Conservation (phyloP, 345 rosid genomes). For the Populus tremula region DNA sequence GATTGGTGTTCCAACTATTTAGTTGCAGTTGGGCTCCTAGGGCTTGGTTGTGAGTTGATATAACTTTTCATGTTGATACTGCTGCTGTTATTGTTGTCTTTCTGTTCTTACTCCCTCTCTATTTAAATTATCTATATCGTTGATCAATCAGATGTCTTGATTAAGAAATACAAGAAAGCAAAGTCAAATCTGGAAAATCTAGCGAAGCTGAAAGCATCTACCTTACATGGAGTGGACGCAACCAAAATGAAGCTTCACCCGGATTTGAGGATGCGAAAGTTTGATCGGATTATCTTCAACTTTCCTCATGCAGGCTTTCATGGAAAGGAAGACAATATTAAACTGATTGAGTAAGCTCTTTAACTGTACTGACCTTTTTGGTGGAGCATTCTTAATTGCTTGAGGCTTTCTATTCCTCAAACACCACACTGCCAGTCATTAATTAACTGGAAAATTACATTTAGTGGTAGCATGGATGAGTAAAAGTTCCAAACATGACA, state of each 20-base stretch:
- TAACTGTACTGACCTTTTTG: neutral
- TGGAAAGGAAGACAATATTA: constrained; percentile 34
- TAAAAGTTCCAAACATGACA: neutral
- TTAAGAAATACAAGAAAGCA: constrained; percentile 42
- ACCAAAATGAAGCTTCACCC: constrained; percentile 37
- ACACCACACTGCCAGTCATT: neutral
- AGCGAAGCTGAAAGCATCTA: constrained; percentile 36
- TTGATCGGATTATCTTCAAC: constrained; percentile 50
- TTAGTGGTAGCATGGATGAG: neutral
- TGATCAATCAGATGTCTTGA: constrained; percentile 27
- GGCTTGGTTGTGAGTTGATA: too few species aligned
- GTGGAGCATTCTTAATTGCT: too few species aligned
- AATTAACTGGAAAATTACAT: neutral
- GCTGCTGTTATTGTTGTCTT: neutral
- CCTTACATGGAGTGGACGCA: constrained; percentile 54
- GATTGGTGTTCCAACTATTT: too few species aligned
- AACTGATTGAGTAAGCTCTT: constrained; percentile 31
- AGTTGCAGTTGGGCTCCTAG: too few species aligned
- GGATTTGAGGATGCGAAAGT: constrained; percentile 33
- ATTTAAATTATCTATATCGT: neutral
- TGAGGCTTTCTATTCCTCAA: too few species aligned
- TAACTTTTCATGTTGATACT: too few species aligned
- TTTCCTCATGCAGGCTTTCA: constrained; percentile 70
- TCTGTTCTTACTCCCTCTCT: neutral
- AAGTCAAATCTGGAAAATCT: constrained; percentile 39